Conservation (phyloP, 2,329 filamentous ascomycete genomes). For the Didymella arachidicola region DNA sequence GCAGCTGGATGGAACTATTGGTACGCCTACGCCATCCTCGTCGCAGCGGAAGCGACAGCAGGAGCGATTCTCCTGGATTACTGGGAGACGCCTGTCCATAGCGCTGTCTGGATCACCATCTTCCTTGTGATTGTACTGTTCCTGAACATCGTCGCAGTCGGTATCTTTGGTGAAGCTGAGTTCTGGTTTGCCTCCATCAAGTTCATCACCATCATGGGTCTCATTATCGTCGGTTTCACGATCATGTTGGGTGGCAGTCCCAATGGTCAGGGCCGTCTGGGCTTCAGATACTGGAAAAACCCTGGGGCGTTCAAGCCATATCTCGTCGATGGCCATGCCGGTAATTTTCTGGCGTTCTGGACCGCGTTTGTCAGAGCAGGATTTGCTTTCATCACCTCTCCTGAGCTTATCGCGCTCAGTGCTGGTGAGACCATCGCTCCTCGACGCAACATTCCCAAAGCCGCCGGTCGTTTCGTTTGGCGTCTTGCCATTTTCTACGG, state of each 20-base stretch:
- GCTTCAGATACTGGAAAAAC: conserved; percentile 73
- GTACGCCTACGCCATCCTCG: conserved; percentile 48
- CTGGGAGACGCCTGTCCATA: conserved; percentile 44
- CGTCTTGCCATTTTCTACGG: conserved; percentile 65
- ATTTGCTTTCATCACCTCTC: conserved; percentile 52
- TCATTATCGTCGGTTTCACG: conserved; percentile 47
- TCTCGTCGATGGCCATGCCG: conserved; percentile 64
- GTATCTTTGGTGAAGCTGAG: conserved; percentile 57
- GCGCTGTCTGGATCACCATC: conserved; percentile 49
- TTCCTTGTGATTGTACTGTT: conserved; percentile 47
- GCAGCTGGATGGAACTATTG: conserved; percentile 44
- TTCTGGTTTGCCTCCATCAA: conserved; percentile 63
- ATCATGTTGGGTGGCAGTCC: conserved; percentile 49
- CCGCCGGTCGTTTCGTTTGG: conserved; percentile 61
- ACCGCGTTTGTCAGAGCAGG: conserved; percentile 63
- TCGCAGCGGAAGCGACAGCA: conserved; percentile 47
- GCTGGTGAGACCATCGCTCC: conserved; percentile 48
- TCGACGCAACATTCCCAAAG: conserved; percentile 60
- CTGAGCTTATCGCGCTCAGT: conserved; percentile 46
- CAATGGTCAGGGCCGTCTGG: conserved; percentile 50
- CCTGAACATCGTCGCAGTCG: conserved; percentile 48
- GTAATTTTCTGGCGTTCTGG: conserved; percentile 69
- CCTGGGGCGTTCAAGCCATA: conserved; percentile 63
- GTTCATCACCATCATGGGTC: conserved; percentile 49
- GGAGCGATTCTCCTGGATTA: conserved; percentile 47